Evolutionary conservation across 257 asterid genomes (phyloP).

Genomic region (Capsicum chinense): DNA sequence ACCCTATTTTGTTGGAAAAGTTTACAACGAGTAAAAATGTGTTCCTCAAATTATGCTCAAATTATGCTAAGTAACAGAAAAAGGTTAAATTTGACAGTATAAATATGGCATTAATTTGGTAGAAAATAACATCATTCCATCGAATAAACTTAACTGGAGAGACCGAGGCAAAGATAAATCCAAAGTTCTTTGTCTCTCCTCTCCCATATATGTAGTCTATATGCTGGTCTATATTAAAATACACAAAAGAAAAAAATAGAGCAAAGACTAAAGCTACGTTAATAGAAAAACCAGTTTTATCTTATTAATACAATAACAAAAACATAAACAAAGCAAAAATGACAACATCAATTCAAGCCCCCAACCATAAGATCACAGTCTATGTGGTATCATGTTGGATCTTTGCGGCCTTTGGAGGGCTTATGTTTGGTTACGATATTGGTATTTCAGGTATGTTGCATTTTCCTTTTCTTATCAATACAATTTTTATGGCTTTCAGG

Average conservation of each 20-base stretch:
- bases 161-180: slow-evolving; percentile 16
- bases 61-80: slow-evolving; percentile 19
- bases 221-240: slow-evolving; percentile 1
- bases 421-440: slow-evolving; percentile 61
- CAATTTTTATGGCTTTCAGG: too few relatives aligned
- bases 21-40: neutral
- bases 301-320: neutral
- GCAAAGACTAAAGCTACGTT: neutral
- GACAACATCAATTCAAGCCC: neutral
- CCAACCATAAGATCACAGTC: slow-evolving; percentile 39
- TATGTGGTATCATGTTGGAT: slow-evolving; percentile 56
- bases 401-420: slow-evolving; percentile 58
- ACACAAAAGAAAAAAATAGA: neutral
- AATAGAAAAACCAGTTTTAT: neutral
- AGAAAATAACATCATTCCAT: neutral
- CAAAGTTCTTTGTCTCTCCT: slow-evolving; percentile 3
- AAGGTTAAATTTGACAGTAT: neutral
- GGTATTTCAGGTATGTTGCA: slow-evolving; percentile 52
- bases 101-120: neutral
- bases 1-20: neutral
- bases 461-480: neutral
- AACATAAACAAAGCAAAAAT: neutral
- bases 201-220: slow-evolving; percentile 2
- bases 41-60: slow-evolving; percentile 6
- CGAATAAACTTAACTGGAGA: neutral